Conservation (phyloP, 495 filamentous ascomycete species). For the Corynascus novoguineensis region DNA sequence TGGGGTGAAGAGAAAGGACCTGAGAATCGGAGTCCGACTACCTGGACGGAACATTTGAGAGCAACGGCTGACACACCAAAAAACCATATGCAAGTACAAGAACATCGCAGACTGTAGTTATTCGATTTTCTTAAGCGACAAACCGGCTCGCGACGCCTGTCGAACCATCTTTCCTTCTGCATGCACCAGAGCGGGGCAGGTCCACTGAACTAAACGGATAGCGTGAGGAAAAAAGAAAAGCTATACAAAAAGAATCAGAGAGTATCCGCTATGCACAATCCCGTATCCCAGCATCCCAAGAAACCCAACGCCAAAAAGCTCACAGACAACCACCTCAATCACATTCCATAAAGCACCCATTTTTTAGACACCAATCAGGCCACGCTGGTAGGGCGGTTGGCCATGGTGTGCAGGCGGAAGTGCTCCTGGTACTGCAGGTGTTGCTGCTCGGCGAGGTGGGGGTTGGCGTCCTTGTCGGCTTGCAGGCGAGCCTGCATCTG, state of each 20-base stretch:
- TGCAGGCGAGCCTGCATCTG: not conserved
- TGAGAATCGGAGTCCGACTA: too few relatives aligned
- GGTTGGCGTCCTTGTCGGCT: not conserved
- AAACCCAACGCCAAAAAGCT: not conserved
- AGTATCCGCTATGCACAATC: conserved; percentile 1
- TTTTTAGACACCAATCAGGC: not conserved
- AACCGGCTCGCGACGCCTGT: too few relatives aligned
- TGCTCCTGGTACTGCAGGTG: not conserved
- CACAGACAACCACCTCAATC: not conserved
- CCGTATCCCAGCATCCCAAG: too few relatives aligned
- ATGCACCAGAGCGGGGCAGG: not conserved
- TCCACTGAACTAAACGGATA: not conserved
- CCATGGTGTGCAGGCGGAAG: not conserved
- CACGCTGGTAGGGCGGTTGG: not conserved
- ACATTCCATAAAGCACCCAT: not conserved
- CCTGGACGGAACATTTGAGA: too few relatives aligned
- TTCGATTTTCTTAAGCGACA: too few relatives aligned
- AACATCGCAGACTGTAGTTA: too few relatives aligned
- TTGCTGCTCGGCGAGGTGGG: not conserved
- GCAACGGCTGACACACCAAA: too few relatives aligned
- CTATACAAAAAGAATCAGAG: conserved; percentile 1
- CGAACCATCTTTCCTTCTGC: too few relatives aligned
- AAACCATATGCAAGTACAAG: too few relatives aligned
- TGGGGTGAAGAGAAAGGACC: too few relatives aligned
- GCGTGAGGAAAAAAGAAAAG: not conserved